Evolutionary conservation across 176 grass and related monocot species (phyloP), one percentile per base, ranked within the genome.

Genomic region (Urochloa ruziziensis): DNA sequence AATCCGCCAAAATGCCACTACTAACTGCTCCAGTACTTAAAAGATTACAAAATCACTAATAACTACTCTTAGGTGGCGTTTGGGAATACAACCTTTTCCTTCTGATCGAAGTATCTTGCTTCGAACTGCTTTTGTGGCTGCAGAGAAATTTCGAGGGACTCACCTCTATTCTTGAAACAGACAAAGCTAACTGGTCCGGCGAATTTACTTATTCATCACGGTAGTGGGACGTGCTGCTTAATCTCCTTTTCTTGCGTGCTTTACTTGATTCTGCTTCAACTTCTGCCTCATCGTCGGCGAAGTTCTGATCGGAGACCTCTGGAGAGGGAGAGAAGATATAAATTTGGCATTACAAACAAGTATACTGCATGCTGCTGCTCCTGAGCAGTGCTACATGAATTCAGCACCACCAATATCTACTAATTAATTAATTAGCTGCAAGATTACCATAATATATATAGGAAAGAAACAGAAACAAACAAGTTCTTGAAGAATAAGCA

Each of bases 251-350:
- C 80, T 86, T 89, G 82, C 43, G 81, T 56, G 52, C 25, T 91
- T 52, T 78, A 69, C 82, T 80, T 54, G 85, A 86, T 84, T 90
- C 82, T 59, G 78, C 75, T 39, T 57, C 87, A 42, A 80, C 68
- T 86, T 90, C 91, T 6, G 51, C 66, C 64, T 90, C 93, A 11
- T 88, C 87, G 14, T 91, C 85, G 64, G 73, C 51, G 70, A 98
- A 98, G 86, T 98, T 98, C 87, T 98, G 96, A 85, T 89, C 96
- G 62, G 91, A 98, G 7, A 95, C 82, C 85, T 98, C 96, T 98
- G 91, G 3, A 82, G 62, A 80, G 18, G 25, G 4, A 52, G 62
- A 52, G n/a, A 84, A 18, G 6, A 72, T 43, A 52, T 19, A 85
- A 65, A 32, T 48, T 15, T 19, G 8, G 58, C 47, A 78, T 90